phyloP scores from a whole-genome alignment of 768 basidiomycete genomes.

The Amanita phalloides region DNA sequence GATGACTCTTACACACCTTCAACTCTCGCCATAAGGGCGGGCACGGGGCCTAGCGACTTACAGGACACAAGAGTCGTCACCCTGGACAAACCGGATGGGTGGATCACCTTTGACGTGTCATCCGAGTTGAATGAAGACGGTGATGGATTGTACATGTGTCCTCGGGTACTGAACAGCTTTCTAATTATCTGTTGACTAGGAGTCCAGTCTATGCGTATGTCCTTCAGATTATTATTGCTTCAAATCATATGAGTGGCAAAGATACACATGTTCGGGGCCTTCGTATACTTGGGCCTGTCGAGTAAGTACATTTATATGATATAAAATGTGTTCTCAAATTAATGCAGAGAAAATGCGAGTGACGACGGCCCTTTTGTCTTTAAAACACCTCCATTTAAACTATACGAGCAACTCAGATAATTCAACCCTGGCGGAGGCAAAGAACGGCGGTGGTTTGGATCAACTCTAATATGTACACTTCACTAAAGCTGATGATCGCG shows the following conservation, averaged over 20 bases:
- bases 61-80: slow-evolving; percentile 85
- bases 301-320: slow-evolving; percentile 46
- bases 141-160: slow-evolving; percentile 50
- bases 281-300: slow-evolving; percentile 73
- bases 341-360: background rate
- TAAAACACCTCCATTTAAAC: background rate
- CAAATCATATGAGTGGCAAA: slow-evolving; percentile 97
- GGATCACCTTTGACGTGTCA: slow-evolving; percentile 83
- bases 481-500: background rate
- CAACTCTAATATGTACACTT: background rate
- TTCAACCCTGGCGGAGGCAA: background rate
- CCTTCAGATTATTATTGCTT: slow-evolving; percentile 79
- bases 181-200: slow-evolving; percentile 24
- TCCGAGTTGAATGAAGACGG: slow-evolving; percentile 72
- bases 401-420: slow-evolving; percentile 7
- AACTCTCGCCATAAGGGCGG: slow-evolving; percentile 81
- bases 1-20: slow-evolving; percentile 98
- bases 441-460: background rate
- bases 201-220: slow-evolving; percentile 86
- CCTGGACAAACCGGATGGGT: slow-evolving; percentile 87
- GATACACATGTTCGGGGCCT: slow-evolving; percentile 96
- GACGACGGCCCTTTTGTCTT: slow-evolving; percentile 6
- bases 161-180: background rate
- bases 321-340: background rate
- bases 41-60: slow-evolving; percentile 83